These are phyloP conservation scores for Penicillium angulare DNA, from an alignment of 495 filamentous ascomycete genomes.

Conservation along the genomic window DNA sequence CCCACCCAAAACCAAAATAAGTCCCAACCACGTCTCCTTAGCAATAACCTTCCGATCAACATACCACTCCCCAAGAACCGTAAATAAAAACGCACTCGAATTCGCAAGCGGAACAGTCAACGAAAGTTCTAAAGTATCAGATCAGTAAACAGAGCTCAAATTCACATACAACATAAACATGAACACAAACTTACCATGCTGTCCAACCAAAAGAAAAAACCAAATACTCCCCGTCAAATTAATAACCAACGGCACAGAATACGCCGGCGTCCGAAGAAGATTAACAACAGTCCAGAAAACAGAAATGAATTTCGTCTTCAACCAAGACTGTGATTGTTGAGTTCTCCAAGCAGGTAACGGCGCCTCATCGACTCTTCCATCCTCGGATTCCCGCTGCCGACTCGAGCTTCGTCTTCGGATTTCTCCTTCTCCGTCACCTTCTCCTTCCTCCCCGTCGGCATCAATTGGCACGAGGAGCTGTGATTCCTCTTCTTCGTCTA, in stretches of 20 bases:
- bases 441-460: slow-evolving; percentile 6
- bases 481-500: neutral
- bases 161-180: neutral
- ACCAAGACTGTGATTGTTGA: slow-evolving; percentile 31
- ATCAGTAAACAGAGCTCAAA: neutral
- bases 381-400: too few relatives aligned
- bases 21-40: slow-evolving; percentile 85
- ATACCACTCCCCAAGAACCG: slow-evolving; percentile 93
- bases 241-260: slow-evolving; percentile 79
- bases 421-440: slow-evolving; percentile 18
- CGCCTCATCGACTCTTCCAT: slow-evolving; percentile 21
- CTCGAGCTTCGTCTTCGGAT: slow-evolving; percentile 2
- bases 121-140: slow-evolving; percentile 64
- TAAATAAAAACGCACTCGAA: slow-evolving; percentile 91
- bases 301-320: slow-evolving; percentile 54
- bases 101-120: slow-evolving; percentile 95
- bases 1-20: slow-evolving; percentile 75
- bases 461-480: neutral
- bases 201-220: slow-evolving; percentile 94
- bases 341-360: slow-evolving; percentile 28
- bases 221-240: slow-evolving; percentile 95
- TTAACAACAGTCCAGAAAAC: slow-evolving; percentile 73
- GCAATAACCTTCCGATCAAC: slow-evolving; percentile 86
- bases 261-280: slow-evolving; percentile 74
- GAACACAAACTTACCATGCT: slow-evolving; percentile 66